These are phyloP conservation scores for Blastocystis sp. DNA, from an alignment of 352 stramenopile genomes.

Conservation along the genomic window DNA sequence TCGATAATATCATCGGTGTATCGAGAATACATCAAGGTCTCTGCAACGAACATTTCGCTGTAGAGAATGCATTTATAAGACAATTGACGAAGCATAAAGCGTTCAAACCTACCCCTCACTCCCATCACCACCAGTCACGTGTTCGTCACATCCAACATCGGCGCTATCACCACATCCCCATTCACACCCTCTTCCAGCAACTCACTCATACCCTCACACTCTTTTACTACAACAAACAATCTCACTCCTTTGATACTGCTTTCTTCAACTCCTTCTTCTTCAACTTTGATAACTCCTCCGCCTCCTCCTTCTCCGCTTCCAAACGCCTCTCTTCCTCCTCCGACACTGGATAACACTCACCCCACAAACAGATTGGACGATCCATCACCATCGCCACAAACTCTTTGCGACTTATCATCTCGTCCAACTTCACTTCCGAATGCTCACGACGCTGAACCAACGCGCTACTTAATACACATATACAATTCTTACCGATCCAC, in stretches of 20 bases:
- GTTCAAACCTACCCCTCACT: background rate
- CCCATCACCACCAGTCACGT: too few relatives aligned
- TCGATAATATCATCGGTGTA: slow-evolving; percentile 13
- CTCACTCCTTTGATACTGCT: too few relatives aligned
- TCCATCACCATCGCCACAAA: background rate
- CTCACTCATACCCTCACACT: background rate
- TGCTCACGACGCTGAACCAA: background rate
- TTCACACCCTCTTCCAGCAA: background rate
- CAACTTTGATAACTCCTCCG: background rate
- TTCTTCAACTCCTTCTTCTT: background rate
- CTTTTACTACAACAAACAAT: too few relatives aligned
- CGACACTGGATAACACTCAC: slow-evolving; percentile 10
- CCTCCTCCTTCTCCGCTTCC: background rate
- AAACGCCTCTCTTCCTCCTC: background rate
- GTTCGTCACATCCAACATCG: too few relatives aligned
- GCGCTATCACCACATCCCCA: too few relatives aligned
- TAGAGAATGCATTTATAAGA: background rate
- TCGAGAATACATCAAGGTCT: background rate
- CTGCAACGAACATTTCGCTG: background rate
- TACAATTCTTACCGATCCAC: background rate
- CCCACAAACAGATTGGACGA: background rate
- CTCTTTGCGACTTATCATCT: background rate
- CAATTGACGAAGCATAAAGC: background rate
- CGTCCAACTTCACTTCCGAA: background rate
- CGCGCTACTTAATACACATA: background rate